Evolutionary conservation across 768 basidiomycete species (phyloP), one percentile per base, ranked within the genome.

Genomic region (Favolaschia claudopus): DNA sequence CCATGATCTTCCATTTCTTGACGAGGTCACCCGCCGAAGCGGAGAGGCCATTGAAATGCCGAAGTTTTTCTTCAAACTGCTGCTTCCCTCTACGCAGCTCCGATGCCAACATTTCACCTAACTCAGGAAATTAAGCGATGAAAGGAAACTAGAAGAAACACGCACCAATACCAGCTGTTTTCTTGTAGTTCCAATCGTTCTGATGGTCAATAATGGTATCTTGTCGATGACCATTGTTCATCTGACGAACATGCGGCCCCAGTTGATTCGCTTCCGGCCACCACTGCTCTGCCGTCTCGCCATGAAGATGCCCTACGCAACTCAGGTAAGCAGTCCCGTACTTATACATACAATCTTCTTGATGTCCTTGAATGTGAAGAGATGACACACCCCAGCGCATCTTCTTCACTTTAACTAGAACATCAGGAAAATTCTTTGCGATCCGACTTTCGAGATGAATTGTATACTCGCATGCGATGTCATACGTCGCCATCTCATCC

Each of bases 191-290:
- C 69, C 65, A 64, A 38, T 59, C 52, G 10, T 59, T 55, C 19
- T 59, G 59, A 14, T 61, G 55, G 29, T 66, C 53, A 29, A 67
- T 61, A 27, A 71, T 58, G 0, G 67, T 66, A 37, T 71, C 67
- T n/a, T 67, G 65, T 4, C 62, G 54, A 29, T 64, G 56, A 2
- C 67, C 69, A 5, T 43, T 38, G 24, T 66, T 65, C 70, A 70
- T 70, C 51, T 72, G 66, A n/a, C 51, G 38, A 1, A 65, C 66
- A 40, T 60, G 64, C 6, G 50, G 54, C 5, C 67, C 63, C n/a
- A 59, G 46, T 19, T 55, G 57, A 25, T 70, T 68, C 4, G 55
- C 28, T 28, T 48, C 49, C 4, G 64, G 40, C 69, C 69, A 70
- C 19, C 47, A 42, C 13, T 55, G 34, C 50, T 70, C 69, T 13